Base-by-base conservation (phyloP, 768 basidiomycete genomes). In the Cantharellus anzutake region DNA sequence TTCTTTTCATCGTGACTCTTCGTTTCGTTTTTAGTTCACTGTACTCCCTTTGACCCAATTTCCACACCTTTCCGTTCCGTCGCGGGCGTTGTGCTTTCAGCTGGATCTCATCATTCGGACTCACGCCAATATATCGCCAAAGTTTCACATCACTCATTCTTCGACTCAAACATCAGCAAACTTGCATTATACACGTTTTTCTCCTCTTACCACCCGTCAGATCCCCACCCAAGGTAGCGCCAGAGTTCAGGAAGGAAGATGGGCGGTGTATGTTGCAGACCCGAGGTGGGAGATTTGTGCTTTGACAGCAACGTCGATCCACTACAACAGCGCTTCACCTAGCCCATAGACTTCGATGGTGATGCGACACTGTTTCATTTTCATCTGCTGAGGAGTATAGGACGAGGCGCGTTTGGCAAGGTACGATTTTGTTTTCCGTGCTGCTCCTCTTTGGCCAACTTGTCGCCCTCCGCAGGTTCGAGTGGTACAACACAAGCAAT, bases 341-440 rank as follows among this genome's bases (percentile, higher is more conserved):
- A 87, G 72, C 85, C 86, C 29, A 79, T 92, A 65, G 88, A 92
- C 74, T 88, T 87, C 70, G 82, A 86, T 63, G 75, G 78, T 53
- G 87, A 91, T 67, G 84, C 91, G 70, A 88, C 81, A 68, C 83
- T 99, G 56, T 98, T 85, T 73, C 94, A 98, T 73, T 99, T 98
- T 68, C 88, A 94, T 69, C 84, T 99, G 53, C 83, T 96, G 68
- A 80, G 92, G 55, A 89, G 87, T 29, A 89, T 98, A 11, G 96
- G 96, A 50, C 96, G 91, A 71, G 94, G 96, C 51, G 91, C 94
- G 35, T 99, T 98, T 74, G 94, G 94, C 70, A 98, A 97, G 82
- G 93, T 92, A 58, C 41, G 76, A 69, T 53, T 5, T 11, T 16
- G 51, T 59, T n/a, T 44, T 44, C 42, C 16, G 14, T 55, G 1